Evolutionary conservation across 2,329 filamentous ascomycete species (phyloP).

Genomic region (Alternaria sp.): DNA sequence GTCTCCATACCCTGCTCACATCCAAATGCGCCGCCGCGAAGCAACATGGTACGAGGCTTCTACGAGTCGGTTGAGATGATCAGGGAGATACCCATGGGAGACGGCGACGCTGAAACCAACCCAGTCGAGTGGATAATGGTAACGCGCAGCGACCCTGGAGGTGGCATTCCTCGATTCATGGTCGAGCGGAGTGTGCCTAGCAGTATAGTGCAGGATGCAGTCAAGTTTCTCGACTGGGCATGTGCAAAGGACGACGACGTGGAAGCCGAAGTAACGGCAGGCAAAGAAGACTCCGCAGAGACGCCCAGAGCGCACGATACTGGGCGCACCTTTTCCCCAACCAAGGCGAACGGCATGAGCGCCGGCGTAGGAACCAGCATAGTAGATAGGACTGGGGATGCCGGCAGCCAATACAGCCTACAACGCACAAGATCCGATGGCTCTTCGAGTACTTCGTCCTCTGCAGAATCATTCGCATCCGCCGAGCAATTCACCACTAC

Average conservation of each 20-base stretch:
- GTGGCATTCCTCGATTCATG: slow-evolving; percentile 87
- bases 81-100: slow-evolving; percentile 73
- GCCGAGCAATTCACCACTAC: slow-evolving; percentile 55
- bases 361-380: slow-evolving; percentile 52
- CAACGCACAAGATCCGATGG: slow-evolving; percentile 40
- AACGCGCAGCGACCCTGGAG: slow-evolving; percentile 86
- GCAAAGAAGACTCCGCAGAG: slow-evolving; percentile 35
- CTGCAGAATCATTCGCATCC: slow-evolving; percentile 53
- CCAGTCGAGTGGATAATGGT: slow-evolving; percentile 93
- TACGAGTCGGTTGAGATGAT: slow-evolving; percentile 95
- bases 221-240: slow-evolving; percentile 84
- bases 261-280: slow-evolving; percentile 18
- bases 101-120: slow-evolving; percentile 62
- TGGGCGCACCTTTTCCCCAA: slow-evolving; percentile 37
- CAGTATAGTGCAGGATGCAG: slow-evolving; percentile 79
- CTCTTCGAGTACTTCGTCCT: slow-evolving; percentile 39
- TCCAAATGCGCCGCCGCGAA: slow-evolving; percentile 72
- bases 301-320: slow-evolving; percentile 27
- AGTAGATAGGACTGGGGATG: slow-evolving; percentile 37
- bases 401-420: slow-evolving; percentile 15
- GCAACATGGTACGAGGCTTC: slow-evolving; percentile 80
- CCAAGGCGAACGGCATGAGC: slow-evolving; percentile 46
- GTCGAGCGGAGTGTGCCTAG: slow-evolving; percentile 88
- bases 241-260: slow-evolving; percentile 59
- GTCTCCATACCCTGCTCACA: slow-evolving; percentile 86